These are phyloP conservation scores for Phoma sp. DNA, from an alignment of 2,329 filamentous ascomycete genomes.

Conservation along the genomic window DNA sequence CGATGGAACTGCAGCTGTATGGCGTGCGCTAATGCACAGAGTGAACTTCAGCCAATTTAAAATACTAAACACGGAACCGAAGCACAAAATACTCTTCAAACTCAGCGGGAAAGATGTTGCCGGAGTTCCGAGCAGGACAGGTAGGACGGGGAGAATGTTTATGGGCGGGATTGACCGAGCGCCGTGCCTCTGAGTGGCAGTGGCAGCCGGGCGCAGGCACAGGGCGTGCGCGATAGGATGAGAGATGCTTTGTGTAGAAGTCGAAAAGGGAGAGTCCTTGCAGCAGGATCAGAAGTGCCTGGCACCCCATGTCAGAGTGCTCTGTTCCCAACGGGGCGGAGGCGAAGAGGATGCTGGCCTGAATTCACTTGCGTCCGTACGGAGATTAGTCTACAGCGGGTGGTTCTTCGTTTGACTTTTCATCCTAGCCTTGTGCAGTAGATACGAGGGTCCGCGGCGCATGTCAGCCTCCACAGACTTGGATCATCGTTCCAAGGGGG, in stretches of 20 bases:
- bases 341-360: slow-evolving; percentile 19
- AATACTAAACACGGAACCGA: slow-evolving; percentile 26
- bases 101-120: slow-evolving; percentile 5
- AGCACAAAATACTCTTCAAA: slow-evolving; percentile 1
- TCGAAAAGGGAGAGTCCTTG: slow-evolving; percentile 29
- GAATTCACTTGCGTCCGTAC: slow-evolving; percentile 19
- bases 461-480: slow-evolving; percentile 28
- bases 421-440: slow-evolving; percentile 4
- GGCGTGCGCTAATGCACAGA: slow-evolving; percentile 42
- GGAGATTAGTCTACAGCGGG: slow-evolving; percentile 32
- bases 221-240: slow-evolving; percentile 22
- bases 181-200: slow-evolving; percentile 25
- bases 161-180: slow-evolving; percentile 33
- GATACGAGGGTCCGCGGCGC: slow-evolving; percentile 29
- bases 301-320: slow-evolving; percentile 7
- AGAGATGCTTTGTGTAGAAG: slow-evolving; percentile 27
- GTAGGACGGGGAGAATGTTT: slow-evolving; percentile 32
- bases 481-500: slow-evolving; percentile 29
- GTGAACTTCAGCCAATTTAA: slow-evolving; percentile 37
- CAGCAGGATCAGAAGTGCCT: slow-evolving; percentile 19
- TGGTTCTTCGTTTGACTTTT: slow-evolving; percentile 14
- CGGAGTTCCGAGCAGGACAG: slow-evolving; percentile 27
- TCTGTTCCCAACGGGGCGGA: slow-evolving; percentile 25
- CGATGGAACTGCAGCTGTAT: slow-evolving; percentile 33
- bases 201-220: slow-evolving; percentile 28